Evolutionary conservation across 2,329 filamentous ascomycete species (phyloP).

Genomic region (Erysiphe pulchra): DNA sequence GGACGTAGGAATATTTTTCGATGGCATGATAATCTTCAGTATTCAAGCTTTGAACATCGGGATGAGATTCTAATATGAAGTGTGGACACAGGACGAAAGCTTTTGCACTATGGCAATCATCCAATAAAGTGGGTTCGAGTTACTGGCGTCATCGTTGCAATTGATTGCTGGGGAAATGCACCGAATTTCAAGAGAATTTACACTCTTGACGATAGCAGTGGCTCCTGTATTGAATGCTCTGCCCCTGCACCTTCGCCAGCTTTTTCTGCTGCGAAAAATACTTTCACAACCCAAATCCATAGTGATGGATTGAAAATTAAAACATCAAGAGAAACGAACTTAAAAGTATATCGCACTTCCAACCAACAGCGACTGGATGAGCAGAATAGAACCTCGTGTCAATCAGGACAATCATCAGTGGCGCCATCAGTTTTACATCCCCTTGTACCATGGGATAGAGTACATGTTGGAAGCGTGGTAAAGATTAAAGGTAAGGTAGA

Average conservation of each 20-base stretch:
- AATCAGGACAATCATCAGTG: neutral
- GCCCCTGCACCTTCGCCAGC: constrained; percentile 4
- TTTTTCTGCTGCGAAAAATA: neutral
- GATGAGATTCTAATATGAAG: neutral
- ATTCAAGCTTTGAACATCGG: neutral
- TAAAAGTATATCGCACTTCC: no score
- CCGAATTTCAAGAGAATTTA: constrained; percentile 18
- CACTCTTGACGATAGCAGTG: constrained; percentile 40
- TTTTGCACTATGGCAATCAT: constrained; percentile 46
- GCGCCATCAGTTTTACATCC: constrained; percentile 26
- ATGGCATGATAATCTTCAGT: constrained; percentile 18
- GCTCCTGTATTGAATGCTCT: constrained; percentile 25
- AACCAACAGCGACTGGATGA: no score
- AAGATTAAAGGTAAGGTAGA: constrained; percentile 29
- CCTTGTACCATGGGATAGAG: constrained; percentile 7
- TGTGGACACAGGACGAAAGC: constrained; percentile 3
- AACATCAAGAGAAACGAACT: no score
- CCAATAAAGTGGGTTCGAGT: constrained; percentile 53
- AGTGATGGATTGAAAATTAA: neutral
- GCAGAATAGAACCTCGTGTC: no score
- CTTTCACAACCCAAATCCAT: neutral
- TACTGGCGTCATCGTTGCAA: constrained; percentile 40
- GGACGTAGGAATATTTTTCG: constrained; percentile 21
- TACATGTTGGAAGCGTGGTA: constrained; percentile 27
- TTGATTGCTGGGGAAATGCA: constrained; percentile 15